Evolutionary conservation across 2,329 filamentous ascomycete species (phyloP).

Genomic region (Bipolaris zeicola): DNA sequence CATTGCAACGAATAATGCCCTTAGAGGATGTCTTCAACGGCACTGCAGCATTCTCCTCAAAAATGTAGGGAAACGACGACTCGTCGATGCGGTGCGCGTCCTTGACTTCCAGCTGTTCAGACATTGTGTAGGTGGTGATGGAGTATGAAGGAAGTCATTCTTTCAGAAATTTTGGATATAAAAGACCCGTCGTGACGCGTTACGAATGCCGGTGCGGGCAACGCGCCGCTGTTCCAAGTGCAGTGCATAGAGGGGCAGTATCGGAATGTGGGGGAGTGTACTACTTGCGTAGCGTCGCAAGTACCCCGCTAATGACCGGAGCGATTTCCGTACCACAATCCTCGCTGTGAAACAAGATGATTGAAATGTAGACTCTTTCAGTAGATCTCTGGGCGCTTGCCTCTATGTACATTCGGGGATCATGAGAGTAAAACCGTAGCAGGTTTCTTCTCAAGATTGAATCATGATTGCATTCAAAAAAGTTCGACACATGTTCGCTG

Average conservation of each 20-base stretch:
- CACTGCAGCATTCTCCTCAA: constrained; percentile 57
- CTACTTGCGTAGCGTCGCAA: not conserved
- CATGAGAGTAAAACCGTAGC: too few species aligned
- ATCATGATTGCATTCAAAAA: too few species aligned
- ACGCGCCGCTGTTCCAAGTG: constrained; percentile 6
- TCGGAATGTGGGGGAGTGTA: constrained; percentile 29
- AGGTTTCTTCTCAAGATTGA: too few species aligned
- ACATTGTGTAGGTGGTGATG: constrained; percentile 23
- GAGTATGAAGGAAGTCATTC: not conserved
- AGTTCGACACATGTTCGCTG: too few species aligned
- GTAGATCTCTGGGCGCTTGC: too few species aligned
- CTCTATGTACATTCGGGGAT: too few species aligned
- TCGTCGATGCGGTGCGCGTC: constrained; percentile 43
- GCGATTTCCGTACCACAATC: not conserved
- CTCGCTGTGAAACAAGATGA: not conserved
- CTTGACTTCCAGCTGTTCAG: constrained; percentile 37
- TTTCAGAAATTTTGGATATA: constrained; percentile 20
- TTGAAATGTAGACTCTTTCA: too few species aligned
- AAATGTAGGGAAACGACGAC: constrained; percentile 53
- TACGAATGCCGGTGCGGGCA: constrained; percentile 13
- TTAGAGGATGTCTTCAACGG: constrained; percentile 47
- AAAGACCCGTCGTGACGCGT: constrained; percentile 18
- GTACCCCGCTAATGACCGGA: not conserved
- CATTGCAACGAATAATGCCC: constrained; percentile 56
- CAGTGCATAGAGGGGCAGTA: constrained; percentile 12